Conservation (phyloP, 345 rosid species). For the Corchorus olitorius region DNA sequence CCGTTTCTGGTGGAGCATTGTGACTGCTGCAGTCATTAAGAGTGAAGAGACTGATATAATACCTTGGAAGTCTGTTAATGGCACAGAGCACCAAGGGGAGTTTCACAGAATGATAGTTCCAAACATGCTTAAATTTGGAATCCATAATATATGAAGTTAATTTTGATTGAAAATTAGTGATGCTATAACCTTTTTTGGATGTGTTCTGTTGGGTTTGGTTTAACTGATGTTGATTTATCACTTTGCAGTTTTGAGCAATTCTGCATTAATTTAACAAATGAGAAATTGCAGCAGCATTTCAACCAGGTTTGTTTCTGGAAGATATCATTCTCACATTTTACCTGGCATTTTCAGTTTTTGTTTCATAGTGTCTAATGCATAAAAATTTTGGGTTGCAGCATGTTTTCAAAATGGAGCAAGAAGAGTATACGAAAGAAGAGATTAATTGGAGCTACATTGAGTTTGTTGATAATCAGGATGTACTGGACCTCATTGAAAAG, state of each 20-base stretch:
- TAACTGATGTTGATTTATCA: slow-evolving; percentile 19
- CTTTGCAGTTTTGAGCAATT: slow-evolving; percentile 97
- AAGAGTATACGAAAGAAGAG: slow-evolving; percentile 93
- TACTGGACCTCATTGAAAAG: slow-evolving; percentile 97
- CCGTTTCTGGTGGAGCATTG: neutral
- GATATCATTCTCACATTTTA: slow-evolving; percentile 15
- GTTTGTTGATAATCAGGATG: slow-evolving; percentile 90
- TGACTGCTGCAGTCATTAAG: slow-evolving; percentile 1
- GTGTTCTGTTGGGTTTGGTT: slow-evolving; percentile 28
- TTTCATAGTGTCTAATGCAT: slow-evolving; percentile 27
- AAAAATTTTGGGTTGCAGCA: slow-evolving; percentile 57
- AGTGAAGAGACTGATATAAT: neutral
- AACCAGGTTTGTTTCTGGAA: slow-evolving; percentile 75
- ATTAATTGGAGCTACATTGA: slow-evolving; percentile 99
- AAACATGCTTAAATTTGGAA: neutral
- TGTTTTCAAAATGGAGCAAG: slow-evolving; percentile 99
- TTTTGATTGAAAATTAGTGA: slow-evolving; percentile 11
- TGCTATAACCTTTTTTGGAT: slow-evolving; percentile 1
- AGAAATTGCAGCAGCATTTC: slow-evolving; percentile 98
- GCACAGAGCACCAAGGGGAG: neutral
- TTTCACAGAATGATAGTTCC: neutral
- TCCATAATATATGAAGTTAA: slow-evolving; percentile 5
- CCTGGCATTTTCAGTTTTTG: slow-evolving; percentile 23
- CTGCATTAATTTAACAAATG: slow-evolving; percentile 98
- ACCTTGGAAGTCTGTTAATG: neutral